Evolutionary conservation across 257 asterid genomes (phyloP).

Genomic region (Penstemon davidsonii): DNA sequence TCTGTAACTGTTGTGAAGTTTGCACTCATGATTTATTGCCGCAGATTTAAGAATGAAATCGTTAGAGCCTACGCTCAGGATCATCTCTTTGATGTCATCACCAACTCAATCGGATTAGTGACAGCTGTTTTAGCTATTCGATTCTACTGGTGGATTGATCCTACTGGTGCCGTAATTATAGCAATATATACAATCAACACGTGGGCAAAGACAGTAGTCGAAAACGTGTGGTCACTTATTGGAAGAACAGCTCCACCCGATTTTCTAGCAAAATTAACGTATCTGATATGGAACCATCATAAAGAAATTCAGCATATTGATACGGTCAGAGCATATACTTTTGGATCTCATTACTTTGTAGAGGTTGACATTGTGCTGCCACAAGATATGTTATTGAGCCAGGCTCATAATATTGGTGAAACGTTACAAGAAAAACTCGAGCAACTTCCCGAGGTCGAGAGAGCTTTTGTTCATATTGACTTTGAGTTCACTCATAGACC

Average conservation of each 20-base stretch:
- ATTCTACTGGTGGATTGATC: conserved; percentile 57
- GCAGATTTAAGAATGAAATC: conserved; percentile 43
- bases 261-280: conserved; percentile 28
- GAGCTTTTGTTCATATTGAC: conserved; percentile 41
- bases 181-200: conserved; percentile 38
- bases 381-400: conserved; percentile 25
- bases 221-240: conserved; percentile 33
- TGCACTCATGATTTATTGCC: conserved; percentile 48
- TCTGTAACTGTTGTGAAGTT: conserved; percentile 44
- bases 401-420: conserved; percentile 37
- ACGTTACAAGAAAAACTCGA: conserved; percentile 39
- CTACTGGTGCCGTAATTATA: conserved; percentile 42
- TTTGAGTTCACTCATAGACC: conserved; percentile 39
- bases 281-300: conserved; percentile 37
- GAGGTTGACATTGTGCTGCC: conserved; percentile 40
- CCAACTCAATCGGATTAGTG: conserved; percentile 41
- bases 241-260: conserved; percentile 43
- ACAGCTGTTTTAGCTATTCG: conserved; percentile 48
- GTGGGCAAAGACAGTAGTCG: conserved; percentile 34
- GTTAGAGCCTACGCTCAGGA: conserved; percentile 42
- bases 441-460: conserved; percentile 33
- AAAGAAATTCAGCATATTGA: conserved; percentile 33
- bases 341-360: conserved; percentile 39
- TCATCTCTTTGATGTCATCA: conserved; percentile 46
- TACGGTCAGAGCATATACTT: conserved; percentile 36